Conservation (phyloP, 2,329 filamentous ascomycete species). For the Pyricularia sp. region DNA sequence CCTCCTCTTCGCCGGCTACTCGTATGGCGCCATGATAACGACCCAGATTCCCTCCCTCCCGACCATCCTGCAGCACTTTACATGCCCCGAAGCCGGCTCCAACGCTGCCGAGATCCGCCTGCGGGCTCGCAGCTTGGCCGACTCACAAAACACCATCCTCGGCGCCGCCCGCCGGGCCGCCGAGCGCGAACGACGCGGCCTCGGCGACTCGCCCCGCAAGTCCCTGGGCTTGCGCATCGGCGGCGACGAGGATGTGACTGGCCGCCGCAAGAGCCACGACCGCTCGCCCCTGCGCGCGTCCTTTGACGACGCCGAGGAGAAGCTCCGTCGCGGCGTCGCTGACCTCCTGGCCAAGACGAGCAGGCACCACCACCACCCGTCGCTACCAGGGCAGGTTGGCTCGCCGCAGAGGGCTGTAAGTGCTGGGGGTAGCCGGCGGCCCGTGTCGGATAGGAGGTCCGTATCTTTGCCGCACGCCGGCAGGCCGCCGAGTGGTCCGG, state of each 20-base stretch:
- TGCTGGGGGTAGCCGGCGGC: not conserved
- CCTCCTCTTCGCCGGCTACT: slow-evolving; percentile 65
- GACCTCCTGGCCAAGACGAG: slow-evolving; percentile 33
- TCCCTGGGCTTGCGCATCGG: slow-evolving; percentile 37
- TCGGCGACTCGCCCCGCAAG: slow-evolving; percentile 19
- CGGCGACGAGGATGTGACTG: slow-evolving; percentile 32
- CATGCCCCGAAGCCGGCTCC: slow-evolving; percentile 39
- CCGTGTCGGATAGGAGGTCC: not conserved
- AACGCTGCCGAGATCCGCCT: slow-evolving; percentile 59
- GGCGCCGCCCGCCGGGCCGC: slow-evolving; percentile 17
- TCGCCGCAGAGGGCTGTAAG: not conserved
- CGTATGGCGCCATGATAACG: slow-evolving; percentile 80
- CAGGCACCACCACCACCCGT: slow-evolving; percentile 12
- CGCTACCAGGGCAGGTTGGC: not conserved
- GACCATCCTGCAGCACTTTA: slow-evolving; percentile 52
- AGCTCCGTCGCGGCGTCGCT: slow-evolving; percentile 34
- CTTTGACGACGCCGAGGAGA: slow-evolving; percentile 32
- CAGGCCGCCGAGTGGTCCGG: not conserved
- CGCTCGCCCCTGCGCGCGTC: slow-evolving; percentile 12
- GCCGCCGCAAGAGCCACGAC: slow-evolving; percentile 28
- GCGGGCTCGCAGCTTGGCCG: slow-evolving; percentile 59
- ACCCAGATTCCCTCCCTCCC: slow-evolving; percentile 57
- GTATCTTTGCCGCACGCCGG: not conserved
- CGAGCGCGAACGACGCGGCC: slow-evolving; percentile 13
- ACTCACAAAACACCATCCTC: slow-evolving; percentile 45